Base-by-base conservation (phyloP, 2,329 filamentous ascomycete species). In the Hortaea werneckii region DNA sequence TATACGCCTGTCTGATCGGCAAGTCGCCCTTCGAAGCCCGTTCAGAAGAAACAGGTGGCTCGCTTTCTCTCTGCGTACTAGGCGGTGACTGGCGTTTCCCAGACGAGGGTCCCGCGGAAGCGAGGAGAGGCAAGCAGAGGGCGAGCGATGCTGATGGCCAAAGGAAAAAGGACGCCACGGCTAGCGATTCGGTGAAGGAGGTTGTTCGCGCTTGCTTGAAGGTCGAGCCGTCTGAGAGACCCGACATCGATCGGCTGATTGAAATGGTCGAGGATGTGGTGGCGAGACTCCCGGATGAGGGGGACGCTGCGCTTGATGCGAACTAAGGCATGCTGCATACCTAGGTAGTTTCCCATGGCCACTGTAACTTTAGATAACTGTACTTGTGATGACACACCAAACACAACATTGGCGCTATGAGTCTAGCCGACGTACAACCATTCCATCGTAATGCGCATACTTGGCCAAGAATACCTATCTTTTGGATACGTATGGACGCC, bases 61-160 rank as follows among this genome's bases (percentile, higher is more conserved):
- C 85, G 54, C 71, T 98, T 53, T 94, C 85, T 56, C 85, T 96
- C 55, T 96, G 90, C 64, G 86, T 96, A 12, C 71, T 95, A 11
- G 86, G 88, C 49, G 92, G 90, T 35, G 90, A 96, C 67, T 98
- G 92, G 90, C 77, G 88, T 42, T 98, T 96, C 66, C 92, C 92
- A 0, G 89, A 95, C 57, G 89, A 95, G 63, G 82, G 82, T 0
- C 77, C 78, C 4, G 74, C 74, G 38, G 78, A 77, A 44, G 71
- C 64, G 5, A 68, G 68, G 57, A 71, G 69, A 41, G 72, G 78
- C 39, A 79, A 80, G 63, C 71, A 74, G 54, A 75, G 75, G 53
- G 65, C 62, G 8, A 56, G 53, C 8, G 55, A 61, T 43, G 53
- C 45, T 6, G 58, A 58, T 8, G 49, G 58, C 29, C 42, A 37